Conservation (phyloP, 306 rosid species). For the Oemleria cerasiformis region DNA sequence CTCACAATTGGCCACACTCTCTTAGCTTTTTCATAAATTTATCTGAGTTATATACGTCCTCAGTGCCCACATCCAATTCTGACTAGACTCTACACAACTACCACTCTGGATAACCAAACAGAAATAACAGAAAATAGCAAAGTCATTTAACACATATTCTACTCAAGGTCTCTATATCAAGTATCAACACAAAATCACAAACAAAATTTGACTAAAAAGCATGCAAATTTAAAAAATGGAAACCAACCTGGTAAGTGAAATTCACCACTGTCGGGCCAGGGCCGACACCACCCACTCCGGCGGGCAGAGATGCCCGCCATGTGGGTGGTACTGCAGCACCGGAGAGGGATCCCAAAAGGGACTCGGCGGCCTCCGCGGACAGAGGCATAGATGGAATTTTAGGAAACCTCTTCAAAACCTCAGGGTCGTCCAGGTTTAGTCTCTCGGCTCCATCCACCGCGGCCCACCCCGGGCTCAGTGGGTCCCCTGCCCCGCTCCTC, state of each 20-base stretch:
- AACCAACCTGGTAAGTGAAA: conserved; percentile 78
- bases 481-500: conserved; percentile 90
- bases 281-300: conserved; percentile 47
- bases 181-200: background rate
- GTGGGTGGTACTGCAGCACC: conserved; percentile 43
- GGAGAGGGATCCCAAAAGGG: conserved; percentile 49
- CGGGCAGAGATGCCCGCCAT: conserved; percentile 46
- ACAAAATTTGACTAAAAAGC: conserved; percentile 22
- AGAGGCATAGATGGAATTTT: conserved; percentile 91
- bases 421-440: conserved; percentile 49
- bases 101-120: conserved; percentile 3
- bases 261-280: conserved; percentile 79
- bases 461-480: conserved; percentile 90
- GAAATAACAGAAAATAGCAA: conserved; percentile 14
- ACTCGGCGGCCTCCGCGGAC: conserved; percentile 56
- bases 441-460: conserved; percentile 70
- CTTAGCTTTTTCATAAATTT: background rate
- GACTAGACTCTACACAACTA: conserved; percentile 8
- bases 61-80: conserved; percentile 4
- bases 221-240: background rate
- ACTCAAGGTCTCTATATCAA: background rate
- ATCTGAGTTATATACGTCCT: background rate
- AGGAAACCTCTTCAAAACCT: conserved; percentile 72
- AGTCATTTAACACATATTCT: conserved; percentile 22
- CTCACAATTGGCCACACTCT: conserved; percentile 3